Base-by-base conservation (phyloP, 495 filamentous ascomycete genomes). In the Trichocladium uniseriatum region DNA sequence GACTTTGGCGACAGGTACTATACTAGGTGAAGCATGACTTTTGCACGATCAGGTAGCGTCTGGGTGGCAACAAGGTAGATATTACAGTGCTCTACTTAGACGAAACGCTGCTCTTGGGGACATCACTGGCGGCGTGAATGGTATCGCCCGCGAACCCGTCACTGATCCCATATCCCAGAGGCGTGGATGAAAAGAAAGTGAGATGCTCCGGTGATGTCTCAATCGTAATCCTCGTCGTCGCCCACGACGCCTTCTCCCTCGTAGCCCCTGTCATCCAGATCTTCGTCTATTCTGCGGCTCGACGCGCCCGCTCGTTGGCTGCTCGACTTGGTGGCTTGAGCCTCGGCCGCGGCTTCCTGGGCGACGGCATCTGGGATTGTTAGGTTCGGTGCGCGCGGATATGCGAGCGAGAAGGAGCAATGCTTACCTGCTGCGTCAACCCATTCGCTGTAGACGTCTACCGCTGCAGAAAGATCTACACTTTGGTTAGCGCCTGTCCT, bases 1-100 rank as follows among this genome's bases (percentile, higher is more conserved):
- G 92, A 98, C 65, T 98, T 98, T 65, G 92, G 92, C 34, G 92
- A 98, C 62, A 76, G 92, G 57, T 98, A 90, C 63, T 98, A 97
- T 63, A 96, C 92, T 29, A 79, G 95, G 63, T 98, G 65, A 61
- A 56, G 18, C 34, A 38, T 37, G 15, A 11, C 20, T 20, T 18
- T 31, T 15, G n/a, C 16, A 18, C 15, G 3, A 21, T 20, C 40
- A 50, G 24, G 43, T 42, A 50, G 37, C 27, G 15, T 31, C 1
- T 6, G 44, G 20, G 20, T 11, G 24, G 18, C 9, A 43, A 42
- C 18, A 39, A 37, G 34, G 34, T 47, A 53, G 29, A 31, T 28
- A 53, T 43, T 53, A 38, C 44, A 38, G 31, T 1, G 16, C 6
- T 39, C 19, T 8, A n/a, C 20, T 21, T 38, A 14, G 41, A 43